Base-by-base conservation (phyloP, 768 basidiomycete genomes). In the Podaxis sp. region DNA sequence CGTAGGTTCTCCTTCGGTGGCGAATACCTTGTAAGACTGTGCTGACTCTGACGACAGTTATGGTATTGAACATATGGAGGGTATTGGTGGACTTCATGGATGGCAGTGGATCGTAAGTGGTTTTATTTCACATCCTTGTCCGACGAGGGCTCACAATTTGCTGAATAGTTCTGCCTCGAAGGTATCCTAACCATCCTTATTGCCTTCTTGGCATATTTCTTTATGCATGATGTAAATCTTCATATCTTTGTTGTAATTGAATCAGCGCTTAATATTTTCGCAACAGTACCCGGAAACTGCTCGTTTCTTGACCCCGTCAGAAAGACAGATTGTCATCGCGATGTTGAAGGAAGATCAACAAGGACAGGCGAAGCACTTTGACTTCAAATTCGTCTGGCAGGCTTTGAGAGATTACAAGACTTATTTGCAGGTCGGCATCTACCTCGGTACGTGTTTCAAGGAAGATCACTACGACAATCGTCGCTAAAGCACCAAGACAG, bases 251-350 rank as follows among this genome's bases (percentile, higher is more conserved):
- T 40, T 5, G n/a, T 41, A 17, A 13, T 50, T 17, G 17, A 48
- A 44, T 6, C 13, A 60, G 58, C 33, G 12, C 15, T 37, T 8
- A 53, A 24, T 26, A 2, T 13, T 17, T 7, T 30, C 12, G 15
- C 54, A 15, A 40, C 63, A 84, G 82, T 86, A 82, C 70, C 84
- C 86, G 26, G 80, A 82, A 65, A 87, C 85, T 1, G 86, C 86
- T 11, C 76, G 72, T 24, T 88, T 87, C 73, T 71, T 87, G 61
- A 80, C 77, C 11, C 74, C 77, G 8, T 60, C 66, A 1, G 86
- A 87, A 66, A 78, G 77, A 52, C 66, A 57, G 48, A 66, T 71
- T 53, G 71, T 85, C 5, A 62, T 78, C 12, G 63, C 75, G 12
- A 71, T 81, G 75, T 68, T 85, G 58, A 78, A 77, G 64, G 75